phyloP scores from a whole-genome alignment of 2,329 filamentous ascomycete genomes.

The Aphanoascus verrucosus region DNA sequence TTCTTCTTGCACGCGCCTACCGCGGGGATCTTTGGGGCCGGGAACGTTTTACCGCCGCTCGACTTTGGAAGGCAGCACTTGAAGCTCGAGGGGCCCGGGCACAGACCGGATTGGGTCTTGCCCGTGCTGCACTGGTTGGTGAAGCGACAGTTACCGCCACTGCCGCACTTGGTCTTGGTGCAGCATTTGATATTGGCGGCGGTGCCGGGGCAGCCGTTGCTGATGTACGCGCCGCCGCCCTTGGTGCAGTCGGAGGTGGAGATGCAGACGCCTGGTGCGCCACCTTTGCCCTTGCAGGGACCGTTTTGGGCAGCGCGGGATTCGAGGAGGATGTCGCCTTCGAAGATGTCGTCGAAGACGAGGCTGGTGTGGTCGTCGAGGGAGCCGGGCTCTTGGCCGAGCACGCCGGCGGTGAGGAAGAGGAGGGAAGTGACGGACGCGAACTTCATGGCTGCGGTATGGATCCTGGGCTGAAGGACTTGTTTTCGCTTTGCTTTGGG shows the following conservation, averaged over 20 bases:
- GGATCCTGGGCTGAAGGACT: no score
- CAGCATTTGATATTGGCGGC: slow-evolving; percentile 5
- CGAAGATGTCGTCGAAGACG: no score
- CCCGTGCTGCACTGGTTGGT: not conserved
- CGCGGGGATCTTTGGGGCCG: slow-evolving; percentile 6
- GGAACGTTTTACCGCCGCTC: not conserved
- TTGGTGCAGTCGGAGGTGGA: slow-evolving; percentile 1
- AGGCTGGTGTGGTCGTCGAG: no score
- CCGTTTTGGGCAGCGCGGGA: not conserved
- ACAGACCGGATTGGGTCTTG: slow-evolving; percentile 1
- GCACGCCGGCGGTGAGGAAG: no score
- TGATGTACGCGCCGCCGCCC: slow-evolving; percentile 4
- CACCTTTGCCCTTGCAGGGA: not conserved
- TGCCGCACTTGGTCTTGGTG: not conserved
- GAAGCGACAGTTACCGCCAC: slow-evolving; percentile 4
- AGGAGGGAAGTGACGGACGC: no score
- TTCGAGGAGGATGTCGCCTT: no score
- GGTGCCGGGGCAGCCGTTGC: not conserved
- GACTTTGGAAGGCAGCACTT: no score
- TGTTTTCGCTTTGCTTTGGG: no score
- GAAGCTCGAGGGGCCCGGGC: not conserved
- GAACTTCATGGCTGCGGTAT: no score
- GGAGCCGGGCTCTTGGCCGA: no score
- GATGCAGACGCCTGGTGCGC: slow-evolving; percentile 5
- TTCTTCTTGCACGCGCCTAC: slow-evolving; percentile 7